phyloP scores from a whole-genome alignment of 257 asterid genomes.

The Fraxinus americana region DNA sequence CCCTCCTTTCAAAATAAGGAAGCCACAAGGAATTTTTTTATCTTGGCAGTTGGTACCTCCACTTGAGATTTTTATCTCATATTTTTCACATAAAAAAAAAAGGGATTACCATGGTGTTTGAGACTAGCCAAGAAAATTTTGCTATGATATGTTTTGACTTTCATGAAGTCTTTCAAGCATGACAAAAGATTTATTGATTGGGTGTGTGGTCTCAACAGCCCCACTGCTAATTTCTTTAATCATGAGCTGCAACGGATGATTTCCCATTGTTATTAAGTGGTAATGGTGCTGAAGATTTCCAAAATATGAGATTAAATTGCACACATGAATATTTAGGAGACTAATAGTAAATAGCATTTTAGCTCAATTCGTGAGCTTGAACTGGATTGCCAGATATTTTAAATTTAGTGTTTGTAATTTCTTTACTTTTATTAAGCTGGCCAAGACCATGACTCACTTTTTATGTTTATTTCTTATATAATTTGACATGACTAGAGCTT shows the following conservation, averaged over 20 bases:
- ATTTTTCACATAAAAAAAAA: too few species aligned
- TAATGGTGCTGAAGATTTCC: background rate
- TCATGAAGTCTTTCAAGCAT: too few species aligned
- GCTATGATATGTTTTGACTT: too few species aligned
- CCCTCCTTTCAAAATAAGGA: too few species aligned
- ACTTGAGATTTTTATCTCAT: too few species aligned
- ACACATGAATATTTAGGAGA: background rate
- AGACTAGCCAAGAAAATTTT: too few species aligned
- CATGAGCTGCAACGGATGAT: background rate
- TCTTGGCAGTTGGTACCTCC: too few species aligned
- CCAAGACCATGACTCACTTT: background rate
- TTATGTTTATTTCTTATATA: background rate
- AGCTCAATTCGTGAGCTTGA: background rate
- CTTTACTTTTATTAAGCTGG: slow-evolving; percentile 12
- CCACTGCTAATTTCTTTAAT: background rate
- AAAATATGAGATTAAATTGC: background rate
- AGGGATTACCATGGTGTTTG: too few species aligned
- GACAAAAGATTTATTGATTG: too few species aligned
- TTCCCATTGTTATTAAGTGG: background rate
- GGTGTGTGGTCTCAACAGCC: too few species aligned
- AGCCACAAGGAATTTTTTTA: too few species aligned
- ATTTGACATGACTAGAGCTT: background rate
- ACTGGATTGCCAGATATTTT: background rate
- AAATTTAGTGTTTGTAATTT: too few species aligned
- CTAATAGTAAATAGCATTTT: background rate